Evolutionary conservation across 768 basidiomycete genomes (phyloP).

Genomic region (Paxillus ammoniavirescens): DNA sequence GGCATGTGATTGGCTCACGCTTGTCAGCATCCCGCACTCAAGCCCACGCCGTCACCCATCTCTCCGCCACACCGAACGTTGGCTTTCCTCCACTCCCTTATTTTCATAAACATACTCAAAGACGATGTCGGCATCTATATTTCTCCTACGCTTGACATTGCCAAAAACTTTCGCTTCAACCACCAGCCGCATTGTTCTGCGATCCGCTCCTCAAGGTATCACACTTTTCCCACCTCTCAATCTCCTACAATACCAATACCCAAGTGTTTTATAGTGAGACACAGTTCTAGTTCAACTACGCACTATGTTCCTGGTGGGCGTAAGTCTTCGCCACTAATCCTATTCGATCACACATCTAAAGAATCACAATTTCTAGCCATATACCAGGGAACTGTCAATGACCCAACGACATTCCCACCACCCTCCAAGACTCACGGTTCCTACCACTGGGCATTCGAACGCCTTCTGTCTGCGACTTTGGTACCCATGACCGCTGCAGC

Average conservation of each 20-base stretch:
- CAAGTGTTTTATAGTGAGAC: conserved; percentile 33
- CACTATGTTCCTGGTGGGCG: conserved; percentile 71
- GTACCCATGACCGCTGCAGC: conserved; percentile 88
- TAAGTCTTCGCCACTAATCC: conserved; percentile 35
- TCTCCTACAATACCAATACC: background rate
- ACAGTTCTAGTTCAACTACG: conserved; percentile 33
- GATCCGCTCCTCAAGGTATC: conserved; percentile 42
- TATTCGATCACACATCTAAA: background rate
- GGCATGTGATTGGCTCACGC: conserved; percentile 17
- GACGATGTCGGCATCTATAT: conserved; percentile 51
- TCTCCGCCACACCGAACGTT: background rate
- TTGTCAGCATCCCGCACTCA: background rate
- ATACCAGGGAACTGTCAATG: conserved; percentile 91
- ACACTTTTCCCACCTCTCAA: background rate
- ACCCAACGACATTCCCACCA: conserved; percentile 86
- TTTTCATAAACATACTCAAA: background rate
- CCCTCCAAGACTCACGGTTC: conserved; percentile 83
- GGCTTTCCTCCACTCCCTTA: background rate
- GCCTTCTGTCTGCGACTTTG: conserved; percentile 81
- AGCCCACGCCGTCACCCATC: background rate
- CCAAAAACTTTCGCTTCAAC: conserved; percentile 40
- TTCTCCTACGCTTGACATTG: conserved; percentile 48
- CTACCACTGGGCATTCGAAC: conserved; percentile 92
- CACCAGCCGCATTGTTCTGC: conserved; percentile 38
- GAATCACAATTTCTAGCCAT: conserved; percentile 50